Conservation (phyloP, 768 basidiomycete species). For the Podaxis sp. region DNA sequence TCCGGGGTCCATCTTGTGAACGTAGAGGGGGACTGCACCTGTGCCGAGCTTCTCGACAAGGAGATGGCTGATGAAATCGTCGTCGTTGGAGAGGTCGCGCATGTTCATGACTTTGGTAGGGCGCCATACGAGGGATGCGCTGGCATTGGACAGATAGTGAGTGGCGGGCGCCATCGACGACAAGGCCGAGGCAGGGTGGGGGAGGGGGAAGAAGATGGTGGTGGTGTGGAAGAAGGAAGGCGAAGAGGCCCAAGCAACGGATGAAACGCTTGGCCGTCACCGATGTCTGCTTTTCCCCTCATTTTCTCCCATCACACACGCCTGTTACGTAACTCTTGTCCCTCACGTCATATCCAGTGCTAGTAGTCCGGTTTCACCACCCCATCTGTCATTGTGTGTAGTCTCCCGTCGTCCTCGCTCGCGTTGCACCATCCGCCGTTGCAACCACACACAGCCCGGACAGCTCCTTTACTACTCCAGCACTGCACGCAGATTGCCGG, state of each 20-base stretch:
- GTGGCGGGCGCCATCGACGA: slow-evolving; percentile 17
- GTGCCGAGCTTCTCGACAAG: slow-evolving; percentile 89
- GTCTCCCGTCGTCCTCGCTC: not conserved
- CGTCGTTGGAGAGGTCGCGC: slow-evolving; percentile 86
- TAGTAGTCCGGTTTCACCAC: not conserved
- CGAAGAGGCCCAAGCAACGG: not conserved
- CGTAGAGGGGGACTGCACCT: slow-evolving; percentile 72
- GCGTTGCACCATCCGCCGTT: not conserved
- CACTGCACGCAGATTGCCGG: not conserved
- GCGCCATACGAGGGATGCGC: slow-evolving; percentile 55
- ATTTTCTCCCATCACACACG: slow-evolving; percentile 3
- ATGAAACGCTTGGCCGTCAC: not conserved
- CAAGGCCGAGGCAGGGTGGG: slow-evolving; percentile 18
- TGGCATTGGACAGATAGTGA: slow-evolving; percentile 18
- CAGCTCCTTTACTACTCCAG: not conserved
- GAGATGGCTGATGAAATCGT: slow-evolving; percentile 87
- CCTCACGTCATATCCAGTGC: not conserved
- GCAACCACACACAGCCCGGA: not conserved
- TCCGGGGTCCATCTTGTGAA: slow-evolving; percentile 87
- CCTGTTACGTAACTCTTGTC: slow-evolving; percentile 23
- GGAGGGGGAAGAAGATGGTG: slow-evolving; percentile 18
- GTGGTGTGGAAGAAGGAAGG: slow-evolving; percentile 21
- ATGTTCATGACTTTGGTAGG: slow-evolving; percentile 90
- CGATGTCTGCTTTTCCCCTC: slow-evolving; percentile 1
- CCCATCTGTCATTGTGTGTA: not conserved